Evolutionary conservation across 2,329 filamentous ascomycete species (phyloP).

Genomic region (Scopulariopsis brevicaulis): DNA sequence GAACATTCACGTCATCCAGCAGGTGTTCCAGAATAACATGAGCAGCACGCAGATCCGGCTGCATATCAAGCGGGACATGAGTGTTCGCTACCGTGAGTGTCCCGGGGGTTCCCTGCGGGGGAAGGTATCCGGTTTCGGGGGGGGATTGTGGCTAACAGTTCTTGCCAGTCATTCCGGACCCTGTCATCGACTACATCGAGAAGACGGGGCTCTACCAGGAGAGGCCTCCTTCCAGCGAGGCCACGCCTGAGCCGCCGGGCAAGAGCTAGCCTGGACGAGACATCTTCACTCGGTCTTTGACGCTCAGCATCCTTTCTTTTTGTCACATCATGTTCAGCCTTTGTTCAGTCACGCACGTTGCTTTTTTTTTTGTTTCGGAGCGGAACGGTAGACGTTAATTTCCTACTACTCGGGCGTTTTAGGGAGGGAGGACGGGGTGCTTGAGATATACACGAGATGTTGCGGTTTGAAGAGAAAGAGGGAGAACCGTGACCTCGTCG

Average conservation of each 20-base stretch:
- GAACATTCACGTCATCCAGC: conserved; percentile 79
- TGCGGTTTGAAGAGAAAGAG: not conserved
- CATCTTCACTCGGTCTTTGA: not conserved
- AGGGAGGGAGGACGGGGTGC: not conserved
- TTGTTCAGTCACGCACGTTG: not conserved
- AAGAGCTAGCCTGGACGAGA: not conserved
- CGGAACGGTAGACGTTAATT: not conserved
- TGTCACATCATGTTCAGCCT: not conserved
- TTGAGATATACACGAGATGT: not conserved
- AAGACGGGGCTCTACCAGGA: conserved; percentile 55
- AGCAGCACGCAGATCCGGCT: conserved; percentile 74
- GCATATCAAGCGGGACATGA: conserved; percentile 70
- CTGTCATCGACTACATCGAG: conserved; percentile 65
- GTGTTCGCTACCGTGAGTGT: conserved; percentile 52
- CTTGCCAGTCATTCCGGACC: conserved; percentile 41
- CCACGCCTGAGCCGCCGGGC: not conserved
- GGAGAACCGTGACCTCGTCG: not conserved
- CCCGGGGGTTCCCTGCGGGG: not conserved
- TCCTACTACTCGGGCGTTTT: not conserved
- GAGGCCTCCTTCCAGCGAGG: not conserved
- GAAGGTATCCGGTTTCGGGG: not conserved
- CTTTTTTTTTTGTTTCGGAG: not conserved
- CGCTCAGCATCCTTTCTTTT: not conserved
- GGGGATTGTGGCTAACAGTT: conserved; percentile 1
- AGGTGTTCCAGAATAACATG: conserved; percentile 73